Percentiles rank a stretch among this genome's conserved stretches.
Evolutionary conservation across 176 grass and related monocot species (phyloP).

Genomic region (Aegilops sharonensis): DNA sequence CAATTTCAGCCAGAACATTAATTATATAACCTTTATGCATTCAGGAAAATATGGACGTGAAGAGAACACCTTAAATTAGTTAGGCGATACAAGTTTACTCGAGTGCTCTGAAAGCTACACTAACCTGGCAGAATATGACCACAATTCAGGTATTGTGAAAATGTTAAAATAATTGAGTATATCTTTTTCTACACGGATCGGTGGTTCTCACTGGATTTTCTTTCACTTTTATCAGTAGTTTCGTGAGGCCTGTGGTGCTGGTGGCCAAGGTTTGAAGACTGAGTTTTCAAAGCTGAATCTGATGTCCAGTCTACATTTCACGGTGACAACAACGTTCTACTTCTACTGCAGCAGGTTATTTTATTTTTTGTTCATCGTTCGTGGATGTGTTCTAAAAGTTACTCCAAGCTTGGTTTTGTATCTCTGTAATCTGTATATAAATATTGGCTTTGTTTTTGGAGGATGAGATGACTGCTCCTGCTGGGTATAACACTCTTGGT

Average conservation of each 20-base stretch:
- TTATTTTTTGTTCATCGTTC: neutral
- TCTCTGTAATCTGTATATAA: no score
- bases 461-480: no score
- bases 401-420: no score
- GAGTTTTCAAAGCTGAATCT: slow-evolving; percentile 85
- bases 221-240: slow-evolving; percentile 53
- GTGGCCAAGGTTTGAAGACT: slow-evolving; percentile 74
- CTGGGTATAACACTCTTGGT: no score
- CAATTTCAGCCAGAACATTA: neutral
- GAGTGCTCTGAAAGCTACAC: slow-evolving; percentile 78
- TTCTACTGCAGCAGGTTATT: slow-evolving; percentile 79
- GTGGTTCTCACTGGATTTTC: no score
- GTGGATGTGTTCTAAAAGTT: neutral
- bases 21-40: neutral
- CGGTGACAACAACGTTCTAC: slow-evolving; percentile 59
- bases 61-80: slow-evolving; percentile 68
- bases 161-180: neutral
- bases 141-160: slow-evolving; percentile 68
- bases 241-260: slow-evolving; percentile 72
- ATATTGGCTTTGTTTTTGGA: no score
- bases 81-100: slow-evolving; percentile 82
- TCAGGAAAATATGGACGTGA: neutral
- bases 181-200: neutral
- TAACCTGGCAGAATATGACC: slow-evolving; percentile 90
- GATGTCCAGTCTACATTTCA: slow-evolving; percentile 94